These are phyloP conservation scores for Serendipita sp. DNA, from an alignment of 768 basidiomycete genomes.

Conservation along the genomic window DNA sequence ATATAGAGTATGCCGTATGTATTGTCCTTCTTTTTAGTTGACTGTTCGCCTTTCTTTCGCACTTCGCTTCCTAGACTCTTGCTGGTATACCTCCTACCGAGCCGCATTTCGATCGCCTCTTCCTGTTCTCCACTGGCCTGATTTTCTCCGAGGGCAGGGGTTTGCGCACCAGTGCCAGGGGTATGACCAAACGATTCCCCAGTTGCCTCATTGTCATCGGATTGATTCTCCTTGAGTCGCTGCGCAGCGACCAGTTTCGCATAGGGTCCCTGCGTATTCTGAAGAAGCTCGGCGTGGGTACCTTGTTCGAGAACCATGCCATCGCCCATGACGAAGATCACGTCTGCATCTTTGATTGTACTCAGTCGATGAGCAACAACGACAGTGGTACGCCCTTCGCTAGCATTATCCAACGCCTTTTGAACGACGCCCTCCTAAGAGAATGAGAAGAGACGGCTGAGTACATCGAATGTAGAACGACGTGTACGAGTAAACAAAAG, in stretches of 20 bases:
- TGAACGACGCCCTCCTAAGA: slow-evolving; percentile 61
- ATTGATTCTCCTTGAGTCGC: slow-evolving; percentile 46
- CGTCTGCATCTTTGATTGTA: slow-evolving; percentile 72
- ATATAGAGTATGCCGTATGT: slow-evolving; percentile 38
- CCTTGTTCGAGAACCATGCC: slow-evolving; percentile 70
- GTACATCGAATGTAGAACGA: too few species aligned
- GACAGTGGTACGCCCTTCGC: slow-evolving; percentile 63
- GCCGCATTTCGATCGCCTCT: slow-evolving; percentile 43
- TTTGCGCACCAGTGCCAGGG: slow-evolving; percentile 7
- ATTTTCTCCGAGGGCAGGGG: slow-evolving; percentile 8
- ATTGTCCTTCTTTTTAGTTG: slow-evolving; percentile 22
- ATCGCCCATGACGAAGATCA: slow-evolving; percentile 81
- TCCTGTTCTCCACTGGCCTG: slow-evolving; percentile 36
- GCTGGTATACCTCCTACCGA: slow-evolving; percentile 38
- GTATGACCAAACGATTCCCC: not conserved
- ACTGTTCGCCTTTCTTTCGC: slow-evolving; percentile 33
- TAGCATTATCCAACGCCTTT: slow-evolving; percentile 77
- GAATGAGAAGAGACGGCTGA: not conserved
- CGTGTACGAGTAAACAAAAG: not conserved
- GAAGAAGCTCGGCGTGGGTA: slow-evolving; percentile 55
- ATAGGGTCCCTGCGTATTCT: slow-evolving; percentile 47
- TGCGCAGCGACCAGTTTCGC: slow-evolving; percentile 63
- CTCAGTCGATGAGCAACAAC: slow-evolving; percentile 69
- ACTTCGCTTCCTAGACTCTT: slow-evolving; percentile 59
- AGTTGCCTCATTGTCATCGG: slow-evolving; percentile 19